Conservation (phyloP, 192 early-diverging fungal genomes). For the Cetraspora pellucida region DNA sequence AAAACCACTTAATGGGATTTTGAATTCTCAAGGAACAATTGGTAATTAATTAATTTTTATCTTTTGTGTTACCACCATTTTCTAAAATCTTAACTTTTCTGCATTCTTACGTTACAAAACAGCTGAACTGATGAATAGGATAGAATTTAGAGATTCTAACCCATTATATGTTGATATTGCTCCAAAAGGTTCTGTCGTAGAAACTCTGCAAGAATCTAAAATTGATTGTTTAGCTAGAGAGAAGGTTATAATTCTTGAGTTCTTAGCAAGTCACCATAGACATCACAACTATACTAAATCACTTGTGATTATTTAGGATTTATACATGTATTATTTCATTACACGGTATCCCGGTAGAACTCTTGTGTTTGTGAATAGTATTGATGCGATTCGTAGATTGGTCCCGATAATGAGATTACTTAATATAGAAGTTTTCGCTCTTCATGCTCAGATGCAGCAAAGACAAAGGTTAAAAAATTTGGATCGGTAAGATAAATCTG, state of each 20-base stretch:
- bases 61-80: too few species aligned
- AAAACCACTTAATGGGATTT: slow-evolving; percentile 25
- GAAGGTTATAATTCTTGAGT: slow-evolving; percentile 53
- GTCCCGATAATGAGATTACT: slow-evolving; percentile 81
- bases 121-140: slow-evolving; percentile 72
- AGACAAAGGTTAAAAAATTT: slow-evolving; percentile 91
- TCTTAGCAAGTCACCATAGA: background rate
- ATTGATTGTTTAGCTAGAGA: slow-evolving; percentile 85
- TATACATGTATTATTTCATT: slow-evolving; percentile 86
- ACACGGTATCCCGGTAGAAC: slow-evolving; percentile 87
- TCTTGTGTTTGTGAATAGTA: slow-evolving; percentile 94
- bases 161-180: slow-evolving; percentile 81
- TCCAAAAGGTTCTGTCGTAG: slow-evolving; percentile 65
- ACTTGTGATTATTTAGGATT: slow-evolving; percentile 45
- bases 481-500: slow-evolving; percentile 57
- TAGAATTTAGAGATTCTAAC: slow-evolving; percentile 75
- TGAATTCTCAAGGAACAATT: background rate
- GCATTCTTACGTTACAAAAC: background rate
- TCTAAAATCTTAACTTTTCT: background rate
- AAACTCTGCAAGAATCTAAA: slow-evolving; percentile 73
- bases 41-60: slow-evolving; percentile 1
- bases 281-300: background rate
- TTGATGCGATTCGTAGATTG: slow-evolving; percentile 88
- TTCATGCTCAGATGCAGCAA: slow-evolving; percentile 98
- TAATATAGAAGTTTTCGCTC: slow-evolving; percentile 69